Evolutionary conservation across 208 protist genomes (phyloP), one percentile per base, ranked within the genome.

Genomic region (Trypanosoma brucei): DNA sequence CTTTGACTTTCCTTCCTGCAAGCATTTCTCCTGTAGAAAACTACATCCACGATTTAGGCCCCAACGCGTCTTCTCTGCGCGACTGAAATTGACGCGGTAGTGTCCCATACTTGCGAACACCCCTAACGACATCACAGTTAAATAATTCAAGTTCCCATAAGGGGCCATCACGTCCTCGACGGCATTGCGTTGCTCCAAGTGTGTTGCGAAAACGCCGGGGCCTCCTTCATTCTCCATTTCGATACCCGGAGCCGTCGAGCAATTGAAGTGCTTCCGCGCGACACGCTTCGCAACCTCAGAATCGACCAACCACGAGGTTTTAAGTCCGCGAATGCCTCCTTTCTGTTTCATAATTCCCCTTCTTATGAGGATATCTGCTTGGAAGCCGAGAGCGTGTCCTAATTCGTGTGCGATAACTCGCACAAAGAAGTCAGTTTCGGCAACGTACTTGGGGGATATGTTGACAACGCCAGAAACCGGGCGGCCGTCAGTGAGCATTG

Each of bases 161-260:
- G 59, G 62, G 7, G 86, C 88, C 94, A 80, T 96, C 6, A 46
- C 42, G 11, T 46, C 42, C 11, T 46, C 42, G 11, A 14, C 6
- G 11, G 42, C 42, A 11, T 46, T 6, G 8, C 42, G 42, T 46
- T 46, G 42, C 42, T 46, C 42, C 11, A 46, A 46, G 11, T 46
- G 91, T n/a, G 81, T 93, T 42, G 45, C 45, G 2, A 38, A 68
- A 0, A 82, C 81, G 38, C 70, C 77, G 0, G 2, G 3, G 30
- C 71, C 75, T 38, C 85, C 87, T 42, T 66, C 44, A 53, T 92
- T 73, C 62, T 93, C 88, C 33, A 94, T 42, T 74, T 89, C 84
- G 50, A 86, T 71, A 22, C 77, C 75, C 13, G 14, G 35, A 37
- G 88, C 30, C 8, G 7, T 46, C 48, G 11, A 5, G 67, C 91